Conservation (phyloP, 176 grass and related monocot species). For the Triticum turgidum region DNA sequence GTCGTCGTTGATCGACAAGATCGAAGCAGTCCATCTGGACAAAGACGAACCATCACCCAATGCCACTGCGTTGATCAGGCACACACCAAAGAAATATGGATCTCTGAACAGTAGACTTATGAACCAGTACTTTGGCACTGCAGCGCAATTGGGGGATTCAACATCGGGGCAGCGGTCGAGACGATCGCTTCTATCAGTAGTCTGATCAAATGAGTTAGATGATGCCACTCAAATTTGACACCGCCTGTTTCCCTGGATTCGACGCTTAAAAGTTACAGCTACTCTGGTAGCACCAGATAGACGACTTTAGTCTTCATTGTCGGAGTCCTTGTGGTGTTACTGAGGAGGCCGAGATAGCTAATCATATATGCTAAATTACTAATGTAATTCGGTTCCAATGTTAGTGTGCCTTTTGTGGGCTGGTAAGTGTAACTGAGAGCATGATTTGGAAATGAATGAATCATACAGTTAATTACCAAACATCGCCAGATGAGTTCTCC, state of each 20-base stretch:
- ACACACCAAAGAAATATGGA: slow-evolving; percentile 36
- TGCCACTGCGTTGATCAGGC: slow-evolving; percentile 27
- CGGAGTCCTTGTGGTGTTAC: not conserved
- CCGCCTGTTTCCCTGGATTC: not conserved
- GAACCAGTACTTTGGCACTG: slow-evolving; percentile 54
- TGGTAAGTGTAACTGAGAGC: not conserved
- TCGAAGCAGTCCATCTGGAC: slow-evolving; percentile 28
- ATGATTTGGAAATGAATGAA: not conserved
- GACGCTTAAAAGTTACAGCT: not conserved
- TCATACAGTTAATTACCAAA: not conserved
- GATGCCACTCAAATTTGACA: not conserved
- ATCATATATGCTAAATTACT: not conserved
- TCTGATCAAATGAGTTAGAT: slow-evolving; percentile 28
- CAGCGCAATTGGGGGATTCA: slow-evolving; percentile 37
- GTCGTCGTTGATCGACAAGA: slow-evolving; percentile 34
- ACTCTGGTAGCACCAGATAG: too few species aligned
- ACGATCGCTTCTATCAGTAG: slow-evolving; percentile 39
- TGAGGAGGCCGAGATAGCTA: not conserved
- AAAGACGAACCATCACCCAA: slow-evolving; percentile 35
- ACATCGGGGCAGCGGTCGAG: slow-evolving; percentile 32
- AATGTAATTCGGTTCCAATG: slow-evolving; percentile 1
- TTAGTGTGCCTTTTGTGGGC: too few species aligned
- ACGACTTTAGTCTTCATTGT: too few species aligned
- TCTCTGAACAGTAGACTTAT: slow-evolving; percentile 59
- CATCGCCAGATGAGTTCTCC: too few species aligned